Conservation (phyloP, 805 yeast genomes). For the Lipomyces japonicus region DNA sequence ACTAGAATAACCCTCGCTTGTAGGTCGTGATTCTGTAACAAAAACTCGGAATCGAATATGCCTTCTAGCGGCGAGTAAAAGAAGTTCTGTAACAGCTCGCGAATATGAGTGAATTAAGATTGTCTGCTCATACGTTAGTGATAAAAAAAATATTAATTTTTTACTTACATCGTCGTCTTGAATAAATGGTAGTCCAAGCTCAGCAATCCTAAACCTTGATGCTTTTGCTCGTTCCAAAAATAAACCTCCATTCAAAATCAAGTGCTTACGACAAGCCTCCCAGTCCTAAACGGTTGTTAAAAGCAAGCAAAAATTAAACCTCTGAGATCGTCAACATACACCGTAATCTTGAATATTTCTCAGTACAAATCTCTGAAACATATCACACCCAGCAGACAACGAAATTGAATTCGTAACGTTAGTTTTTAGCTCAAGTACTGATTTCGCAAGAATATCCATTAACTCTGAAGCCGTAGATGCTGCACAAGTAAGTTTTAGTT, state of each 20-base stretch:
- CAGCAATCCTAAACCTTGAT: slow-evolving; percentile 82
- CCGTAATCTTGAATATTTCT: slow-evolving; percentile 78
- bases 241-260: slow-evolving; percentile 89
- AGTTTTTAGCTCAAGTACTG: slow-evolving; percentile 67
- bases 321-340: slow-evolving; percentile 11
- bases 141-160: background rate
- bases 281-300: slow-evolving; percentile 52
- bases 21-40: slow-evolving; percentile 90
- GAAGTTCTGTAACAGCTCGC: slow-evolving; percentile 77
- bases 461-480: slow-evolving; percentile 90
- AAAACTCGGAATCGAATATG: slow-evolving; percentile 81
- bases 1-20: slow-evolving; percentile 68
- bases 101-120: slow-evolving; percentile 87
- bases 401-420: slow-evolving; percentile 89
- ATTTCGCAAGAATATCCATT: slow-evolving; percentile 72
- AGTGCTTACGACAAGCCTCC: slow-evolving; percentile 84
- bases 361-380: slow-evolving; percentile 88
- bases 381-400: slow-evolving; percentile 94
- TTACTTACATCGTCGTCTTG: slow-evolving; percentile 78
- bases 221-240: slow-evolving; percentile 90
- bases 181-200: slow-evolving; percentile 80
- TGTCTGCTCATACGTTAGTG: slow-evolving; percentile 14
- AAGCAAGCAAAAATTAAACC: background rate
- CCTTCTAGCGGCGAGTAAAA: slow-evolving; percentile 71
- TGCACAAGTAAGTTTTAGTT: slow-evolving; percentile 6